phyloP scores from a whole-genome alignment of 2,329 filamentous ascomycete species.

The Colletotrichum destructivum region DNA sequence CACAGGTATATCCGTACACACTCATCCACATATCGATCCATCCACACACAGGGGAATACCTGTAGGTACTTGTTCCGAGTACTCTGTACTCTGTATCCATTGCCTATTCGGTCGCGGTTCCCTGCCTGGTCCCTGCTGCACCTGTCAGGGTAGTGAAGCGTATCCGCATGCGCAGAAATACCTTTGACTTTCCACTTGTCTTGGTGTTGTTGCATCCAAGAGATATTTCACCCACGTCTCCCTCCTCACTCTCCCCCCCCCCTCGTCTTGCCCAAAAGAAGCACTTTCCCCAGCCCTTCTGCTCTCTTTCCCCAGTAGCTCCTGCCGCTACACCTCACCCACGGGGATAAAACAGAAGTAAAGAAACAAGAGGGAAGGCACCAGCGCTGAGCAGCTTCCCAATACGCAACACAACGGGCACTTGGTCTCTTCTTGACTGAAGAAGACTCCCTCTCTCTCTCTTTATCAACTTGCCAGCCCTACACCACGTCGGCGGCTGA shows the following conservation, averaged over 20 bases:
- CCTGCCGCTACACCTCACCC: constrained; percentile 10
- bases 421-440: constrained; percentile 20
- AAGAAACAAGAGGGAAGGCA: not conserved
- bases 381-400: not conserved
- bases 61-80: not conserved
- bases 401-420: not conserved
- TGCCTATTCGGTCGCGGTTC: constrained; percentile 17
- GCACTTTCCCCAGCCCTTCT: constrained; percentile 31
- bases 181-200: constrained; percentile 1
- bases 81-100: constrained; percentile 7
- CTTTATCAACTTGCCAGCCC: not conserved
- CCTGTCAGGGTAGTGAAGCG: constrained; percentile 3
- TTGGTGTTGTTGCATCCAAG: constrained; percentile 16
- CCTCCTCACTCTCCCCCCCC: not conserved
- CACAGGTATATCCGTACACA: not conserved
- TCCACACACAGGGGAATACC: no score
- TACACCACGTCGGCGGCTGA: not conserved
- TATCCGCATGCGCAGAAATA: not conserved
- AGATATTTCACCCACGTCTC: constrained; percentile 37
- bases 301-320: constrained; percentile 29
- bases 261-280: not conserved
- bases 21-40: not conserved
- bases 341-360: constrained; percentile 5
- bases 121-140: constrained; percentile 22
- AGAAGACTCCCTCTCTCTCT: not conserved